These are phyloP conservation scores for Mycosphaerella arachidis DNA, from an alignment of 2,329 filamentous ascomycete genomes.

Conservation along the genomic window DNA sequence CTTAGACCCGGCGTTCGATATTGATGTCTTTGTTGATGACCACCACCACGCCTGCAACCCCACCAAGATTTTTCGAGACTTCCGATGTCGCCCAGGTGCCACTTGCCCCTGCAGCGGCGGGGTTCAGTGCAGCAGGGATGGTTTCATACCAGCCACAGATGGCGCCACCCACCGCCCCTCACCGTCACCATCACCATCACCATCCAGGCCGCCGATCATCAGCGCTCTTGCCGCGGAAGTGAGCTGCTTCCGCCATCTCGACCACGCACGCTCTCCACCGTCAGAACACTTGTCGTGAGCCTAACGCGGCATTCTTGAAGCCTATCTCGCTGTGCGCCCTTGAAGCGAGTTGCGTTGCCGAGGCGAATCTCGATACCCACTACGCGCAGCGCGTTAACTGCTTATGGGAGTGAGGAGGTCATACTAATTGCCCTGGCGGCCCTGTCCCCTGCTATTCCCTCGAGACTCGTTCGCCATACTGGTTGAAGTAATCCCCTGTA, in stretches of 20 bases:
- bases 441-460: background rate
- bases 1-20: slow-evolving; percentile 2
- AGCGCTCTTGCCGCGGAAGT: background rate
- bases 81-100: background rate
- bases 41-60: background rate
- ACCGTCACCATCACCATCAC: too few relatives aligned
- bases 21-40: background rate
- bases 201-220: background rate
- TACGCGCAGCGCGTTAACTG: background rate
- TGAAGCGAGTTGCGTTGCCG: too few relatives aligned
- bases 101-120: background rate
- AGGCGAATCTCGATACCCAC: background rate
- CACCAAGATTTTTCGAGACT: background rate
- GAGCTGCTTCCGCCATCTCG: background rate
- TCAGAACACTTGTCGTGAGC: slow-evolving; percentile 1
- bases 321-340: background rate
- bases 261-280: too few relatives aligned
- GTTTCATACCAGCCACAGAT: background rate
- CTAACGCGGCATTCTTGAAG: background rate
- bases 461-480: background rate
- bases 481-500: background rate
- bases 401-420: slow-evolving; percentile 2
- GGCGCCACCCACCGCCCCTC: too few relatives aligned
- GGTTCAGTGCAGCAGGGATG: background rate
- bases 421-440: slow-evolving; percentile 2